These are phyloP conservation scores for Acacia pycnantha DNA, from an alignment of 331 rosid species.

Conservation along the genomic window DNA sequence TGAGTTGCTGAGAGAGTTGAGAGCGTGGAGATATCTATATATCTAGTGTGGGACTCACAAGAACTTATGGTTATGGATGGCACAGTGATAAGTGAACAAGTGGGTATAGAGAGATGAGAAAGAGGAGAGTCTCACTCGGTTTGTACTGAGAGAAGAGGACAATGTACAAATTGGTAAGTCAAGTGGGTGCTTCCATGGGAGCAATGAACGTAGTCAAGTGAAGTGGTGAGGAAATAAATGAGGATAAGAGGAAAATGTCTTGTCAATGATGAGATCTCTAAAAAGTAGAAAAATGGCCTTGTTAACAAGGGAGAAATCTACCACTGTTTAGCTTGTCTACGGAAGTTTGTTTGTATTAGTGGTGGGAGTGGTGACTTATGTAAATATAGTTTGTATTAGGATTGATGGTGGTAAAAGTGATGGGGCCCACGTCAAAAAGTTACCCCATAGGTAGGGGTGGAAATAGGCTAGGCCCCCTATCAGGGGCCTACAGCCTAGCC, in stretches of 20 bases:
- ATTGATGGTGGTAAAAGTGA: no score
- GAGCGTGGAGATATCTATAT: not conserved
- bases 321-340: no score
- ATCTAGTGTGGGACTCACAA: not conserved
- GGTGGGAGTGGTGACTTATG: no score
- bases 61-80: slow-evolving; percentile 16
- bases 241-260: not conserved
- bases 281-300: not conserved
- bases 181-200: slow-evolving; percentile 27
- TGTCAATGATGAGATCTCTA: not conserved
- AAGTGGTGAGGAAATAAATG: no score
- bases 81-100: not conserved
- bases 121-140: slow-evolving; percentile 23
- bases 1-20: not conserved
- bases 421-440: no score
- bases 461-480: no score
- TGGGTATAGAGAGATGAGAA: not conserved
- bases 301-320: no score
- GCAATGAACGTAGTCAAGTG: slow-evolving; percentile 25
- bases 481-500: no score
- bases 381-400: no score
- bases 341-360: no score
- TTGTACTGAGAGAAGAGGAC: not conserved
- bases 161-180: slow-evolving; percentile 24
- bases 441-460: no score